These are phyloP conservation scores for Aspergillus intermedius DNA, from an alignment of 2,329 filamentous ascomycete species.

Conservation along the genomic window DNA sequence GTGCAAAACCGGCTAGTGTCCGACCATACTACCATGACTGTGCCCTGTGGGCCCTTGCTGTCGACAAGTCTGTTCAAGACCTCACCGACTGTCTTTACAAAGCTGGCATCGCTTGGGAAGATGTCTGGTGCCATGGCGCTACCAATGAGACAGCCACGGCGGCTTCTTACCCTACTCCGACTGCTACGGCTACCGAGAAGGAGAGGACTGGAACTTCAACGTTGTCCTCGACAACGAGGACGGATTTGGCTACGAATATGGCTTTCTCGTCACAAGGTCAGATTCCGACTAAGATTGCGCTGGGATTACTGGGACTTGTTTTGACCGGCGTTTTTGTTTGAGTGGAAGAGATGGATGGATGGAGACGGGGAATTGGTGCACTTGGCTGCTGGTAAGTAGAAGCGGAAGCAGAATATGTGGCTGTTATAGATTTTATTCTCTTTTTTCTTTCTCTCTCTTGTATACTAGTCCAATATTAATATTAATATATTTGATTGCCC, in stretches of 20 bases:
- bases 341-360: background rate
- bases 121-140: constrained; percentile 20
- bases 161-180: constrained; percentile 9
- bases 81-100: constrained; percentile 21
- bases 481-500: too few relatives aligned
- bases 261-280: background rate
- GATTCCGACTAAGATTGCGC: background rate
- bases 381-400: background rate
- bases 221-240: background rate
- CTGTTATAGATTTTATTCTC: too few relatives aligned
- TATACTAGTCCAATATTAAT: too few relatives aligned
- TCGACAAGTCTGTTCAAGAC: constrained; percentile 17
- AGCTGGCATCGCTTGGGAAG: constrained; percentile 14
- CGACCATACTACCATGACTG: constrained; percentile 17
- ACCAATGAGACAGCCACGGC: constrained; percentile 16
- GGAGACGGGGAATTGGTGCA: background rate
- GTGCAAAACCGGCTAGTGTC: constrained; percentile 14
- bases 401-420: background rate
- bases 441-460: too few relatives aligned
- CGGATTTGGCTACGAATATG: background rate
- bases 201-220: constrained; percentile 2
- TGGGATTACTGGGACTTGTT: background rate
- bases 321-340: background rate
- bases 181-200: constrained; percentile 4
- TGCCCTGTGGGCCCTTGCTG: constrained; percentile 16